Evolutionary conservation across 345 rosid genomes (phyloP), one percentile per base, ranked within the genome.

Genomic region (Durio zibethinus): DNA sequence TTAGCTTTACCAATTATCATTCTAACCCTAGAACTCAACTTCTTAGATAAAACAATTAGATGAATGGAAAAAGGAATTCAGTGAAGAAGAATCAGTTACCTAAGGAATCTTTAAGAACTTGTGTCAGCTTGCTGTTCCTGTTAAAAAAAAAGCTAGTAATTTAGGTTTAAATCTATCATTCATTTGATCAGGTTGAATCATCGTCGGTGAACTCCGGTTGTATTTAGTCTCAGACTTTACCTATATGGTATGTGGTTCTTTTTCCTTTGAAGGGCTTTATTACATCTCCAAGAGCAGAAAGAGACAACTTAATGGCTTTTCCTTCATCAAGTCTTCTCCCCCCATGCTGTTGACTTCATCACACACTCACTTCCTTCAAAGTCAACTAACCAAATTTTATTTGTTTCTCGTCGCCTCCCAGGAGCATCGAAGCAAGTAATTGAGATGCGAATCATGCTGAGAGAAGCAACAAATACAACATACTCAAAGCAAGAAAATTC

Each of bases 111-210:
- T 90, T 88, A 59, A 93, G 93, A 72, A 93, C 90, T 75, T 87
- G 94, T 14, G 97, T 91, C 83, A 93, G 88, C 91, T 90, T 93
- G 88, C 93, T 91, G 77, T 93, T 93, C 90, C 97, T 92, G 91
- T 81, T 0, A 27, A 27, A 60, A 38, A 38, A 36, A 78, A 72
- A 83, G 63, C 27, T 20, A 23, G 33, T 9, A 9, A 35, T 73
- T 82, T 71, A 68, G 70, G 38, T 12, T 75, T 63, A 50, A 27
- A 25, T 20, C 11, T 23, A 53, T 59, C 47, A 67, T 18, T 60
- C 21, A 27, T 2, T 42, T 38, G 54, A 52, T 47, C 40, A 52
- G 60, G 25, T 16, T 1, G 27, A 65, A 33, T 20, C 25, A 65
- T 20, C 6, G 1, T 20, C 14, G 3, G 40, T 31, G 40, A 72